Conservation (phyloP, 2,329 filamentous ascomycete genomes). For the Helminthosporium solani region DNA sequence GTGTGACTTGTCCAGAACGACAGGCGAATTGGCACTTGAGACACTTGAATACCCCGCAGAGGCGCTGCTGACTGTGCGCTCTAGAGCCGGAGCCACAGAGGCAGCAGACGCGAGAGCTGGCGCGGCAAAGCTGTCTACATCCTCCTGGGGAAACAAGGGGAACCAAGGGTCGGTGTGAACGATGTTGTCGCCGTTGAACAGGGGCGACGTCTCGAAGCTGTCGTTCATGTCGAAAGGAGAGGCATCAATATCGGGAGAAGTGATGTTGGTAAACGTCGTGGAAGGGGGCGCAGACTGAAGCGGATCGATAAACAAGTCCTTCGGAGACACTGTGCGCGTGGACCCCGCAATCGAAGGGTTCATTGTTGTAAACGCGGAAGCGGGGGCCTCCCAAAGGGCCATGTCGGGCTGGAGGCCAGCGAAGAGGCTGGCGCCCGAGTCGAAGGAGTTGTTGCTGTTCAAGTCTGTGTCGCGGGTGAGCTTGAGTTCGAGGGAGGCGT, state of each 20-base stretch:
- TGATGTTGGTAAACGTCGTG: conserved; percentile 76
- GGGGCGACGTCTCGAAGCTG: conserved; percentile 75
- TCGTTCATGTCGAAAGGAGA: conserved; percentile 69
- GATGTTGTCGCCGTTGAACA: conserved; percentile 61
- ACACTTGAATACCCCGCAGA: conserved; percentile 39
- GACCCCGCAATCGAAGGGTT: conserved; percentile 45
- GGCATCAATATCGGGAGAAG: conserved; percentile 75
- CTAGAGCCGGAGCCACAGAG: conserved; percentile 35
- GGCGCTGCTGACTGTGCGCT: conserved; percentile 44
- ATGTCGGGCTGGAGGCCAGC: conserved; percentile 42
- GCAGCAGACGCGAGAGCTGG: conserved; percentile 17
- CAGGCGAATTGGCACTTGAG: conserved; percentile 39
- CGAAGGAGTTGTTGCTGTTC: conserved; percentile 44
- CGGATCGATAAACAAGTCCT: conserved; percentile 72
- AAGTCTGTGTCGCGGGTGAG: conserved; percentile 39
- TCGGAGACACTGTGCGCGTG: conserved; percentile 72
- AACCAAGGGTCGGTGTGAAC: conserved; percentile 65
- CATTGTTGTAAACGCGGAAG: conserved; percentile 47
- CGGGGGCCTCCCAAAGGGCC: conserved; percentile 29
- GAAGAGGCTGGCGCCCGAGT: conserved; percentile 51
- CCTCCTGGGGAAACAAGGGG: conserved; percentile 66
- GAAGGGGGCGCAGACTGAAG: conserved; percentile 79
- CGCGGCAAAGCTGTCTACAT: conserved; percentile 29
- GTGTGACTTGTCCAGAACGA: conserved; percentile 38
- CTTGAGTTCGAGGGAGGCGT: conserved; percentile 13